A percentile compares a stretch with the other conserved stretches of the same genome.
These are phyloP conservation scores for Kwoniella sp. DNA, from an alignment of 768 basidiomycete species.

Conservation along the genomic window DNA sequence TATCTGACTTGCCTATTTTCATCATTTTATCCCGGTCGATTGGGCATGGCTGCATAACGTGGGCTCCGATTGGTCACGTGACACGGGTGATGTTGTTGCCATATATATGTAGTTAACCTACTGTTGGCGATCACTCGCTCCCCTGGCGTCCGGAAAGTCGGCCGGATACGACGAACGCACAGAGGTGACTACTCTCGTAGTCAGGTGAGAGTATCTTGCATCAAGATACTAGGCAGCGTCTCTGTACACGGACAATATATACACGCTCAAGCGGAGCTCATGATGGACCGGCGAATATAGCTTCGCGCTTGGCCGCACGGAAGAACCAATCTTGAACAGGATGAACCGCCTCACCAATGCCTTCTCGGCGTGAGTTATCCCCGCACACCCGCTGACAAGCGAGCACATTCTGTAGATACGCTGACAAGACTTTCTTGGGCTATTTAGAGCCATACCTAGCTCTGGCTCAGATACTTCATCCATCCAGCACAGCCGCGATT, in stretches of 20 bases:
- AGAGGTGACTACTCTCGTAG: too few relatives aligned
- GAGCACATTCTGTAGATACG: too few relatives aligned
- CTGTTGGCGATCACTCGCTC: too few relatives aligned
- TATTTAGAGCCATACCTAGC: conserved; percentile 20
- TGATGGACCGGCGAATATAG: background rate
- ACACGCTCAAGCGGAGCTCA: background rate
- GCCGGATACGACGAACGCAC: background rate
- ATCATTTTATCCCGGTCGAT: background rate
- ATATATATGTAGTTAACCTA: too few relatives aligned
- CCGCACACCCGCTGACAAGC: background rate
- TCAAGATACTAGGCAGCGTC: too few relatives aligned
- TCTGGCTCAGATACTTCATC: conserved; percentile 27
- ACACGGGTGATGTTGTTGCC: background rate
- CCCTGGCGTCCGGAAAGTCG: background rate
- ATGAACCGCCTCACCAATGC: conserved; percentile 42
- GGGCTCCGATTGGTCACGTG: background rate
- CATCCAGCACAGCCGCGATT: conserved; percentile 15
- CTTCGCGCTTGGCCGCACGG: background rate
- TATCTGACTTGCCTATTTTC: background rate
- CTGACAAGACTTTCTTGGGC: conserved; percentile 5
- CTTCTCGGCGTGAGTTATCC: conserved; percentile 30
- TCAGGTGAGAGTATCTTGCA: too few relatives aligned
- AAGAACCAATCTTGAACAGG: background rate
- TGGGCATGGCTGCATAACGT: too few relatives aligned
- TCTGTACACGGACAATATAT: too few relatives aligned